Base-by-base conservation (phyloP, 192 early-diverging fungal genomes). In the Chytriomyces confervae region DNA sequence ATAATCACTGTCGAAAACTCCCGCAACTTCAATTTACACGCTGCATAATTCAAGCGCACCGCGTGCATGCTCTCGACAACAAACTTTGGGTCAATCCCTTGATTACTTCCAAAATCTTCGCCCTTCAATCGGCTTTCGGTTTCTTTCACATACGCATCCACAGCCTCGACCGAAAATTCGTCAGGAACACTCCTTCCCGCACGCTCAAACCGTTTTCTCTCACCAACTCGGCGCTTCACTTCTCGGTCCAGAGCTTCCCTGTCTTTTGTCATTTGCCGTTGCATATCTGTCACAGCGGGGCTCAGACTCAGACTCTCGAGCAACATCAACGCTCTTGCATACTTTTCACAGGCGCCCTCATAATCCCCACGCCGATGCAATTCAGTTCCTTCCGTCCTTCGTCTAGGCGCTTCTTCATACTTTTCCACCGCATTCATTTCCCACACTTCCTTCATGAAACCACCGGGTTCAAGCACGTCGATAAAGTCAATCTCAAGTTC, bases 401-500 rank as follows among this genome's bases (percentile, higher is more conserved):
- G 68, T 11, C 68, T 43, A 5, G 86, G 84, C 8, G 78, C 83
- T 72, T 86, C 88, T n/a, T 29, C 27, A 48, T 75, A 85, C 77
- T 87, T 84, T 47, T 87, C 88, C 0, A 45, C 74, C n/a, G 81
- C 61, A 29, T 24, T 69, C 84, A 89, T 85, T 65, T 89, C 88
- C 88, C 88, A 89, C 9, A 78, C 70, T 66, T 89, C 80, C 13
- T 77, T 77, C n/a, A 60, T 51, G 64, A 82, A 89, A 16, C 61
- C 51, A 43, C 80, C 78, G 6, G 86, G 88, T 50, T 69, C 50
- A 44, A 80, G 84, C 6, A 87, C 86, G 3, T 81, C 69, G 16
- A 84, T n/a, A 43, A 89, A 78, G 24, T 84, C 83, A 75, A 89
- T 79, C 53, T 87, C 86, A 61, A 89, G 80, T 65, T 89, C 88